Evolutionary conservation across 345 rosid genomes (phyloP).

Genomic region (Garcia nutans): DNA sequence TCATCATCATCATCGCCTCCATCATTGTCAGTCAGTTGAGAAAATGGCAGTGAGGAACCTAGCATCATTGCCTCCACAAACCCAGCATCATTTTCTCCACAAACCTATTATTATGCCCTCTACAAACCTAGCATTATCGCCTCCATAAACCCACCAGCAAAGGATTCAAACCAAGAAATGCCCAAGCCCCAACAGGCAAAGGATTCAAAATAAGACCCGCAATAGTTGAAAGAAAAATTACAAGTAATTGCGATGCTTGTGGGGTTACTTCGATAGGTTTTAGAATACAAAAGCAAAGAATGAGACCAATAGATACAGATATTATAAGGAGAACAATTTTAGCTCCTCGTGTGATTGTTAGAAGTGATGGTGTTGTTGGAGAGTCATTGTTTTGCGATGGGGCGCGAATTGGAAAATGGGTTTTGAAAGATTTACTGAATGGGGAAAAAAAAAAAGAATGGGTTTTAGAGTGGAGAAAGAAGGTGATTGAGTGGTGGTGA

Average conservation of each 20-base stretch:
- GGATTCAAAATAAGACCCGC: conserved; percentile 87
- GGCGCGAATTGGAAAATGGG: conserved; percentile 29
- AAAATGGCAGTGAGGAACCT: no score
- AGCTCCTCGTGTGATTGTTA: conserved; percentile 49
- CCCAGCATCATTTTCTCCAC: no score
- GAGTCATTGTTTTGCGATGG: conserved; percentile 20
- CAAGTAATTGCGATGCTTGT: conserved; percentile 86
- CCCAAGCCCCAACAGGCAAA: conserved; percentile 96
- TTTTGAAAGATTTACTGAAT: conserved; percentile 15
- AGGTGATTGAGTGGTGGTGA: conserved; percentile 18
- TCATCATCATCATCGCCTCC: no score
- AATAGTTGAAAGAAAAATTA: conserved; percentile 85
- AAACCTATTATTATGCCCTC: no score
- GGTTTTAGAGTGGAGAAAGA: conserved; percentile 22
- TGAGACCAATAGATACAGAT: conserved; percentile 69
- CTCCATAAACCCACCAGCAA: no score
- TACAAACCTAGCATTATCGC: no score
- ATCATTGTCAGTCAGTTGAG: no score
- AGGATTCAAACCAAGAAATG: conserved; percentile 83
- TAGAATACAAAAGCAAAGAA: conserved; percentile 58
- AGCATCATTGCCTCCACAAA: no score
- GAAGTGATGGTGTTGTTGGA: conserved; percentile 23
- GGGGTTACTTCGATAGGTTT: conserved; percentile 61
- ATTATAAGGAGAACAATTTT: conserved; percentile 59
- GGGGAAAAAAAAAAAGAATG: conserved; percentile 29